A percentile compares a stretch with the other conserved stretches of the same genome.
Conservation (phyloP, 2,329 filamentous ascomycete species). For the Lachnellula cervina region DNA sequence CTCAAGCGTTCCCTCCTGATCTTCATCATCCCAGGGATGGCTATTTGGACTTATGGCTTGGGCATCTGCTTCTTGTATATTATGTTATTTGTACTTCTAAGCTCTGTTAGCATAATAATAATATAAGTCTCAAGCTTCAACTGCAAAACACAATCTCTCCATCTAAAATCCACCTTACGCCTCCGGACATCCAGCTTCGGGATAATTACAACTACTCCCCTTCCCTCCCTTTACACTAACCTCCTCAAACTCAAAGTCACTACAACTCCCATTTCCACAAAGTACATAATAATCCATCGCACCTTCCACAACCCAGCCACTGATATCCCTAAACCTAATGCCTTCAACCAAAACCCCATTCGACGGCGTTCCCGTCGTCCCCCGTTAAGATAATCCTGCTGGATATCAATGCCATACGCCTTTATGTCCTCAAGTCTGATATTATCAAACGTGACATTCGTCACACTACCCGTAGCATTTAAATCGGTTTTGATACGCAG, state of each 20-base stretch:
- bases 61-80: too few relatives aligned
- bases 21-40: too few relatives aligned
- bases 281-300: constrained; percentile 44
- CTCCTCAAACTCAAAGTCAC: background rate
- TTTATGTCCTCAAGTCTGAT: constrained; percentile 40
- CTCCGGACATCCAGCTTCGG: background rate
- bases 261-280: constrained; percentile 35
- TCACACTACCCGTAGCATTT: constrained; percentile 33
- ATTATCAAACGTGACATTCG: constrained; percentile 39
- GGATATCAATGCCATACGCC: constrained; percentile 45
- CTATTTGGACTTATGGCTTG: too few relatives aligned
- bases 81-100: too few relatives aligned
- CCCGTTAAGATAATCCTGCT: constrained; percentile 53
- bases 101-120: too few relatives aligned
- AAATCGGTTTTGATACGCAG: constrained; percentile 35
- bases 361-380: constrained; percentile 39
- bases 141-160: too few relatives aligned
- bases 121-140: too few relatives aligned
- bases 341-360: constrained; percentile 44
- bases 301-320: constrained; percentile 24
- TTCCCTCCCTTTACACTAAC: background rate
- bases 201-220: background rate
- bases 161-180: too few relatives aligned
- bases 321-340: constrained; percentile 30
- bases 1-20: too few relatives aligned